Percentiles rank a stretch among this genome's conserved stretches.
Evolutionary conservation across 2,329 filamentous ascomycete genomes (phyloP).

Genomic region (Chaetothyriales sp.): DNA sequence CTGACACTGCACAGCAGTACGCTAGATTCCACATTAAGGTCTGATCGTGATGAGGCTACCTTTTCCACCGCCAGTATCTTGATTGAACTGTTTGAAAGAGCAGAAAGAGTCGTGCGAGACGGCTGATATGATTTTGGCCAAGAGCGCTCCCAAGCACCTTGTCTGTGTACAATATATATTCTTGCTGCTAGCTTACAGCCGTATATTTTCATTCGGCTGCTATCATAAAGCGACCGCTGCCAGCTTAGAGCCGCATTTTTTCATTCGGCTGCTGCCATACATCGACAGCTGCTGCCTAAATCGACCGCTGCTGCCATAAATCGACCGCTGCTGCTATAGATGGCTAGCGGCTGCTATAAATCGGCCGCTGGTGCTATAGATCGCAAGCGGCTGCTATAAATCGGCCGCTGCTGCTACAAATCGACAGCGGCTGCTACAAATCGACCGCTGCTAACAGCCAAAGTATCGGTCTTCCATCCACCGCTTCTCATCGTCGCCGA

Average conservation of each 20-base stretch:
- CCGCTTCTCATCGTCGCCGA: slow-evolving; percentile 67
- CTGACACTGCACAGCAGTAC: neutral
- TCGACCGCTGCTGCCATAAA: too few relatives aligned
- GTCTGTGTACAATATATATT: neutral
- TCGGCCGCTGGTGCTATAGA: too few relatives aligned
- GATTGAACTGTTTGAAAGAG: neutral
- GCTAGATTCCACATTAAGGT: neutral
- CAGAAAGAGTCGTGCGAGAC: neutral
- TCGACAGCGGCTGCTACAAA: too few relatives aligned
- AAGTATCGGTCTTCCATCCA: slow-evolving; percentile 89
- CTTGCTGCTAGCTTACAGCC: neutral
- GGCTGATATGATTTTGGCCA: neutral
- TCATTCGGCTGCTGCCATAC: too few relatives aligned
- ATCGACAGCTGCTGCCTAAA: too few relatives aligned
- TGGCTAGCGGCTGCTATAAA: too few relatives aligned
- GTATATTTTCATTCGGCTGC: neutral
- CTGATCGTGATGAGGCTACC: neutral
- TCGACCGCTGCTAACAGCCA: slow-evolving; percentile 47
- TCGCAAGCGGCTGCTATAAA: too few relatives aligned
- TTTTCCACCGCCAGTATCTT: neutral
- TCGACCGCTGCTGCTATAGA: too few relatives aligned
- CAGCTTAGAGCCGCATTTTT: too few relatives aligned
- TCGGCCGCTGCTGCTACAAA: too few relatives aligned
- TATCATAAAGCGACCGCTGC: neutral
- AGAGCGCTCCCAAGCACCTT: neutral